Percentiles rank a stretch among this genome's conserved stretches.
Evolutionary conservation across 2,329 filamentous ascomycete genomes (phyloP).

Genomic region (Penicillium psychrosexuale): DNA sequence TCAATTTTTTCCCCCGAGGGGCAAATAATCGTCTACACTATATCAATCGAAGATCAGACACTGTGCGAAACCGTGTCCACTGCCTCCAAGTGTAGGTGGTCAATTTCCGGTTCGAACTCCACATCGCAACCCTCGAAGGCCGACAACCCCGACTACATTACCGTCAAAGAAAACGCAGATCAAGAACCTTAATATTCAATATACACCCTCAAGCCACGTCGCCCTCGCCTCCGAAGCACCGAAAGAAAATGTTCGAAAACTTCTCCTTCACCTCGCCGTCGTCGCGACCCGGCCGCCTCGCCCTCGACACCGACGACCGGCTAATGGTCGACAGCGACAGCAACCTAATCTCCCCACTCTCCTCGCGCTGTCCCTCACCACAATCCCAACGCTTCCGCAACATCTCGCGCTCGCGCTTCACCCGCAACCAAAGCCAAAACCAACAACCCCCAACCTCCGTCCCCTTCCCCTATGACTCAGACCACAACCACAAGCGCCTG

Average conservation of each 20-base stretch:
- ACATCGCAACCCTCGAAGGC: neutral
- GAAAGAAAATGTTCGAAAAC: constrained; percentile 6
- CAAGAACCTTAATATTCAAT: neutral
- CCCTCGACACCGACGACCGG: constrained; percentile 6
- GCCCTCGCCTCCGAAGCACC: neutral
- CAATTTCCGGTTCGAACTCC: neutral
- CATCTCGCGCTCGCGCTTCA: constrained; percentile 32
- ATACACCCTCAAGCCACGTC: neutral
- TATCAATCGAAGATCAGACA: neutral
- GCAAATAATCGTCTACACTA: constrained; percentile 2
- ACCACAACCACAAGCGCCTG: constrained; percentile 33
- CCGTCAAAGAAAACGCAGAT: neutral
- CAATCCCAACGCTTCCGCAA: constrained; percentile 33
- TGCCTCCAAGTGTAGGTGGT: neutral
- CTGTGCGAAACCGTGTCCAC: neutral
- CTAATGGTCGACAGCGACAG: constrained; percentile 6
- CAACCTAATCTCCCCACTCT: constrained; percentile 36
- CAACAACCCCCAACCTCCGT: constrained; percentile 43
- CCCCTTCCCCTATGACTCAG: constrained; percentile 39
- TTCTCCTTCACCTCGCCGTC: constrained; percentile 8
- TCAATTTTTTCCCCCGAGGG: constrained; percentile 9
- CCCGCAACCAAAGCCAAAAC: constrained; percentile 31
- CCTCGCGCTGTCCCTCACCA: constrained; percentile 45
- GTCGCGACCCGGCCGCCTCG: neutral
- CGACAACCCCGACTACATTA: neutral